phyloP scores from a whole-genome alignment of 352 stramenopile species.

The Aphanomyces cochlioides region DNA sequence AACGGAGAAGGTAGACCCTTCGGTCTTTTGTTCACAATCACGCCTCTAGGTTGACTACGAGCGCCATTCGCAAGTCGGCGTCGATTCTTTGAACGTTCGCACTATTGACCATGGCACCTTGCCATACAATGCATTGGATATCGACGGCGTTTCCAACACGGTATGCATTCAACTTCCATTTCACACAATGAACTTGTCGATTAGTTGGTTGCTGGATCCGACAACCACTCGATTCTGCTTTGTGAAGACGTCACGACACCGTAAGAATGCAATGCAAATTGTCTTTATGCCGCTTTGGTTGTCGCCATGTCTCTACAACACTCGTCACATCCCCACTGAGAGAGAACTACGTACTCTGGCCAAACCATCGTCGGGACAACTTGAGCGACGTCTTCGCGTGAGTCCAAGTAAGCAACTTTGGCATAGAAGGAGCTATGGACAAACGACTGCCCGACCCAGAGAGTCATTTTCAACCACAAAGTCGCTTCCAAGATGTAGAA shows the following conservation, averaged over 20 bases:
- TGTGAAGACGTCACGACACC: slow-evolving; percentile 45
- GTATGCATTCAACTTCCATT: background rate
- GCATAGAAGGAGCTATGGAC: slow-evolving; percentile 59
- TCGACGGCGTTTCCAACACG: slow-evolving; percentile 72
- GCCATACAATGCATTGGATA: slow-evolving; percentile 60
- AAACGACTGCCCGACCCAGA: slow-evolving; percentile 67
- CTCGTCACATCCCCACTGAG: background rate
- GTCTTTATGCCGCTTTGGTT: no score
- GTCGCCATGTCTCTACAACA: background rate
- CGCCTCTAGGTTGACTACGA: slow-evolving; percentile 53
- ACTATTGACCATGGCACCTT: slow-evolving; percentile 40
- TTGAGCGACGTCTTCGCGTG: slow-evolving; percentile 46
- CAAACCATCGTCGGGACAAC: slow-evolving; percentile 49
- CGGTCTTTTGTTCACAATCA: background rate
- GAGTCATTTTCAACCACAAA: slow-evolving; percentile 65
- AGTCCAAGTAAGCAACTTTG: slow-evolving; percentile 71
- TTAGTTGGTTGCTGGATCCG: slow-evolving; percentile 59
- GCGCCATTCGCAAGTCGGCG: slow-evolving; percentile 16
- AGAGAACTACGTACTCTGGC: slow-evolving; percentile 28
- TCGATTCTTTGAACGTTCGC: slow-evolving; percentile 41
- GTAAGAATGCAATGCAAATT: no score
- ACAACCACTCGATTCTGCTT: slow-evolving; percentile 69
- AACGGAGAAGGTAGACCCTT: slow-evolving; percentile 16
- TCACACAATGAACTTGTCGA: slow-evolving; percentile 1
- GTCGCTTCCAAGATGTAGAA: slow-evolving; percentile 78